Base-by-base conservation (phyloP, 495 filamentous ascomycete genomes). In the Aspergillus saccharolyticus region DNA sequence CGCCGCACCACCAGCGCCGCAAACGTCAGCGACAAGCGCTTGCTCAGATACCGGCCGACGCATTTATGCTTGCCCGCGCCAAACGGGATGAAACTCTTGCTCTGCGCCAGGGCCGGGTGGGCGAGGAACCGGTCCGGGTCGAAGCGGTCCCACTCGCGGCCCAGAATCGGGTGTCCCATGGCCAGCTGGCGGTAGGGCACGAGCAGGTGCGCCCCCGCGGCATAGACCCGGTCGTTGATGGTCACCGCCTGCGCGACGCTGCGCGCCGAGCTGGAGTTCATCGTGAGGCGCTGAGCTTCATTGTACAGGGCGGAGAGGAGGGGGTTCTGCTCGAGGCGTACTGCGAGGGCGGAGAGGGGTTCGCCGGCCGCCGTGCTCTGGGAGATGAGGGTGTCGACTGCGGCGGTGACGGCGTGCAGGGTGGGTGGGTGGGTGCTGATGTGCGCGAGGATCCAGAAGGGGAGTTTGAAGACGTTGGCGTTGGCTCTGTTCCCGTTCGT, bases 391-490 rank as follows among this genome's bases (percentile, higher is more conserved):
- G 25, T 9, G 25, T 3, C 9, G 25, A 28, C 25, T 28, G 3
- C 25, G 25, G 25, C 9, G 25, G 25, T 28, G 25, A 28, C 25
- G 25, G 4, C 9, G 3, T 28, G 25, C 9, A 53, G 51, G n/a
- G 17, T 33, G 12, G 30, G 1, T 20, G 7, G 51, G 51, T 42
- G 16, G 4, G 51, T 20, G 28, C 8, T 1, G 30, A 43, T 42
- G 33, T 53, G 33, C n/a, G 51, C 28, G 51, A 43, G 1, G 4
- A 53, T 25, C 51, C 51, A 53, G 33, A 53, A 53, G 28, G 21
- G 19, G 20, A 53, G 19, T 22, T 53, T 53, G 51, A 53, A 53
- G 33, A 21, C 22, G 51, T 53, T 53, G 42, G 51, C 51, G 51
- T 53, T 53, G 28, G n/a, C 22, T 25, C 51, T 53, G 51, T 3